These are phyloP conservation scores for Irpex sp. DNA, from an alignment of 1,284 basidiomycete genomes.

Conservation along the genomic window DNA sequence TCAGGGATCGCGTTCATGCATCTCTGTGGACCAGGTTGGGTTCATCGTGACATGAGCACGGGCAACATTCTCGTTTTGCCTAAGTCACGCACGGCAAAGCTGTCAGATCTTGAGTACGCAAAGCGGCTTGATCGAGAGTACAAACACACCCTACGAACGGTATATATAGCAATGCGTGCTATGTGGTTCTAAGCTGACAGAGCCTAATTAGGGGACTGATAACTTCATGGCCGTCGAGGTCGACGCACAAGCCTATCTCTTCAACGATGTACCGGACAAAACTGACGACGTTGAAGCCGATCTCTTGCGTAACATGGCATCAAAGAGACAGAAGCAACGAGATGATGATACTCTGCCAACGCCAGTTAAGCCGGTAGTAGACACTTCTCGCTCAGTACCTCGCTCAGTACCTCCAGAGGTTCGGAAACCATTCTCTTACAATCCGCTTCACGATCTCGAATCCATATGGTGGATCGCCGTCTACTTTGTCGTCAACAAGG, in stretches of 20 bases:
- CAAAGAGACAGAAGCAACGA: too few species aligned
- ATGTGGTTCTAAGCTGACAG: too few species aligned
- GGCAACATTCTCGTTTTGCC: constrained; percentile 7
- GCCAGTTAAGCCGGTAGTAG: not conserved
- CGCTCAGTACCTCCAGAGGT: not conserved
- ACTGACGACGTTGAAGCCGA: not conserved
- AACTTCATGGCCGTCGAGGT: constrained; percentile 9
- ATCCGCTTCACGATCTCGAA: not conserved
- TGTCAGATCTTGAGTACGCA: constrained; percentile 9
- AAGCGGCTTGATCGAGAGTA: not conserved
- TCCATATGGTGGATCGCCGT: not conserved
- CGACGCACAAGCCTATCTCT: not conserved
- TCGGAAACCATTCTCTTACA: not conserved
- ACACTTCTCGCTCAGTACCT: not conserved
- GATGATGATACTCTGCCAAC: not conserved
- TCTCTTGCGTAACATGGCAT: too few species aligned
- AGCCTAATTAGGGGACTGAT: constrained; percentile 1
- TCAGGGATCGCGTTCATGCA: not conserved
- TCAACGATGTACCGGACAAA: not conserved
- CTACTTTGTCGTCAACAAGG: not conserved
- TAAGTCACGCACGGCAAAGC: not conserved
- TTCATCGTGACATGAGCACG: constrained; percentile 10
- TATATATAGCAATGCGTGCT: not conserved
- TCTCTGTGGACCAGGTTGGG: constrained; percentile 7
- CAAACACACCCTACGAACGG: not conserved